Base-by-base conservation (phyloP, 768 basidiomycete genomes). In the Suillus subaureus region DNA sequence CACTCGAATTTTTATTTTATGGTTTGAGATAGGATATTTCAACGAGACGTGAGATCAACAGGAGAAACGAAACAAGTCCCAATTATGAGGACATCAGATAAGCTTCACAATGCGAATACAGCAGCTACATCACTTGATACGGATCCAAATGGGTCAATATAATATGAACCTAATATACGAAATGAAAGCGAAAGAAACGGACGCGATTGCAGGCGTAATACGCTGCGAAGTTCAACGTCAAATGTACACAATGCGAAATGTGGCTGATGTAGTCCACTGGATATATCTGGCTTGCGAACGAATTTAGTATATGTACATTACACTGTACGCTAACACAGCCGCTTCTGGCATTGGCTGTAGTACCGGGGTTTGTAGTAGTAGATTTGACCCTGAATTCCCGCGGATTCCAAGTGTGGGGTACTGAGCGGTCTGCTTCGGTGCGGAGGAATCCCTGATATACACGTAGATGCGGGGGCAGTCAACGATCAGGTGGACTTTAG, bases 351-450 rank as follows among this genome's bases (percentile, higher is more conserved):
- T 54, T 54, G 28, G 51, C 18, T 9, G 51, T 58, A 28, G 37
- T n/a, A 58, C 26, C 57, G 57, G 57, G 16, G 9, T 39, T 40
- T 58, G 9, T 58, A 58, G 13, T 23, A 37, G 1, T 35, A 56
- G 12, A 3, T 11, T 26, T 9, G 58, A 42, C 58, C 58, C 58
- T 60, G 58, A 12, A 28, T 60, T 60, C 40, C 40, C 58, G 58
- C 58, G 58, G 57, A 60, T 28, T 60, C 26, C 39, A 40, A 60
- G 40, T 42, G 40, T 60, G 58, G 40, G 58, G 58, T 60, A 58
- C 26, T 40, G 21, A 18, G 39, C 31, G 11, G 33, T 26, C 18
- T 54, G 31, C 18, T 52, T 52, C 51, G 31, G 12, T 35, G 37
- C 37, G 37, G 57, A 58, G 56, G 9, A 39, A 58, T 16, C 13